A percentile compares a stretch with the other conserved stretches of the same genome.
phyloP scores from a whole-genome alignment of 441 rosid genomes.

The Eruca vesicaria region DNA sequence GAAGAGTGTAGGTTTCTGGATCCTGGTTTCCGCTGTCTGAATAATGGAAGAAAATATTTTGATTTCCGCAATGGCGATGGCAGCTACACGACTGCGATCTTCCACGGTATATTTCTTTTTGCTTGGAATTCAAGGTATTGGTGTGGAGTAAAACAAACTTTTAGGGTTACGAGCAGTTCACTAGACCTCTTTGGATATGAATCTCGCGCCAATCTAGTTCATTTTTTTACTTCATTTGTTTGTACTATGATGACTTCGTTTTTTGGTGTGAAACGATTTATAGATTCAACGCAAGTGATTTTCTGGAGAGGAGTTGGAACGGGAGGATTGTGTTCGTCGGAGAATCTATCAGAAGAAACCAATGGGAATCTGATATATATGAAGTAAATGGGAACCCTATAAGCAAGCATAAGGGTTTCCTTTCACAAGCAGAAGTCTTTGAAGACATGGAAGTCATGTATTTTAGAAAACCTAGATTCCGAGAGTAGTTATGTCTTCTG shows the following conservation, averaged over 20 bases:
- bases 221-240: neutral
- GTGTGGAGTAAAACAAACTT: neutral
- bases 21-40: constrained; percentile 71
- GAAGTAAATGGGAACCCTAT: constrained; percentile 66
- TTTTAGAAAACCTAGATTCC: constrained; percentile 40
- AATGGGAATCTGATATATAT: constrained; percentile 76
- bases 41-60: constrained; percentile 55
- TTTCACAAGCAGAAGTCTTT: constrained; percentile 64
- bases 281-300: constrained; percentile 72
- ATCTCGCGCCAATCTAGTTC: constrained; percentile 22
- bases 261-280: neutral
- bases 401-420: constrained; percentile 78
- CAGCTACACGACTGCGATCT: constrained; percentile 71
- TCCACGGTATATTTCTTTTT: constrained; percentile 54
- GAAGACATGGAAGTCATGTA: constrained; percentile 63
- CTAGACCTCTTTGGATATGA: neutral
- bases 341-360: constrained; percentile 84
- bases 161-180: neutral
- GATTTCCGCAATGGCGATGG: constrained; percentile 86
- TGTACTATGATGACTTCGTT: neutral
- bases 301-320: constrained; percentile 57
- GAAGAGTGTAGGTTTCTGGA: constrained; percentile 83
- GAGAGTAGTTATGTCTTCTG: constrained; percentile 52
- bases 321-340: constrained; percentile 79
- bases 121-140: constrained; percentile 16